Base-by-base conservation (phyloP, 257 asterid species). In the Solanum appendiculatum region DNA sequence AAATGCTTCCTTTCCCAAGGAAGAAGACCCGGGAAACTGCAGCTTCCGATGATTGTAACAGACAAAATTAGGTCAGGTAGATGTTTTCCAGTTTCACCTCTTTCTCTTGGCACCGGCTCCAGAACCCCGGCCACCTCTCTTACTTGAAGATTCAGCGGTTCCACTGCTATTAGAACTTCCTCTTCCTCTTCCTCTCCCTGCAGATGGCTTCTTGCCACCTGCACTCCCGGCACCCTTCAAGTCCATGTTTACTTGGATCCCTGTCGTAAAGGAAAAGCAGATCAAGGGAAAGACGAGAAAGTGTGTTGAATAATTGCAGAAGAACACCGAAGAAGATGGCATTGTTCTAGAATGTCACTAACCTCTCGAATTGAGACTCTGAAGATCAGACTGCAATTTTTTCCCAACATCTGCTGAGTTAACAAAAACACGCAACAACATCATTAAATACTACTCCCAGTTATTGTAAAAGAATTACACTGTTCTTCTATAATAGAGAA, bases 331-430 rank as follows among this genome's bases (percentile, higher is more conserved):
- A 66, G 27, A 29, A 8, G 8, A 66, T 2, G 40, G 64, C 10
- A 44, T 51, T n/a, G 39, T 4, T 77, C 11, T 13, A 74, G 5
- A 33, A 83, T 70, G 56, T 85, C 85, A 88, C 94, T 85, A 82
- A 95, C 99, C 99, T 88, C 93, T 97, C 21, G 95, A 92, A 77
- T 84, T 94, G 56, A 97, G 93, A 88, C 85, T 87, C 88, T 91
- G 93, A 87, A 96, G 96, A 90, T 96, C 96, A 0, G 94, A 87
- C 81, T 92, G 92, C 88, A 97, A 92, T 91, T 87, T 90, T 92
- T 93, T 93, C 92, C 92, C 92, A 5, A 90, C 86, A 89, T 92
- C 97, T 51, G 51, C 92, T 3, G 60, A 86, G 83, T 91, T 94
- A 21, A 93, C 97, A 90, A 91, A 68, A 86, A 91, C 68, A 37